A percentile compares a stretch with the other conserved stretches of the same genome.
phyloP scores from a whole-genome alignment of 2,329 filamentous ascomycete species.

The Colletotrichum navitas region DNA sequence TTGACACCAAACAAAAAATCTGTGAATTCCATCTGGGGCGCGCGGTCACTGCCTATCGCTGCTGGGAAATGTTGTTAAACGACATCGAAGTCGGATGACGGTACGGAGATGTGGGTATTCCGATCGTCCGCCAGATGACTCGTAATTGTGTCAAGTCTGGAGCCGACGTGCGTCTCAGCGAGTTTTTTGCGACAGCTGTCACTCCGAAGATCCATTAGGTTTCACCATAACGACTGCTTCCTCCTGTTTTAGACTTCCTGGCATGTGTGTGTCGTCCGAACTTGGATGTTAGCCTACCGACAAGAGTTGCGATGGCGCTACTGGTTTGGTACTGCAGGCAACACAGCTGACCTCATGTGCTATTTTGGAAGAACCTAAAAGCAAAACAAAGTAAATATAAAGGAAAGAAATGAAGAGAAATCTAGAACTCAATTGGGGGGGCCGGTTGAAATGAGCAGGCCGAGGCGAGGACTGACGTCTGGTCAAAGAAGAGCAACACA shows the following conservation, averaged over 20 bases:
- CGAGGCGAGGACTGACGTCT: background rate
- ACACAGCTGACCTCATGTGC: background rate
- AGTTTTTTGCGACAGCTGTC: conserved; percentile 24
- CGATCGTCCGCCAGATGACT: conserved; percentile 9
- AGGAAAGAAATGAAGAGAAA: too few species aligned
- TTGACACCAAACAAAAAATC: background rate
- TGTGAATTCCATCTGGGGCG: background rate
- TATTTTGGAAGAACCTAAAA: background rate
- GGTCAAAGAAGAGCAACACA: background rate
- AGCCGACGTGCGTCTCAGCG: conserved; percentile 31
- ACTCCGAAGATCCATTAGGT: conserved; percentile 22
- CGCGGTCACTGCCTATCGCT: background rate
- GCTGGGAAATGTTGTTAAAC: background rate
- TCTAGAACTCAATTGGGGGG: too few species aligned
- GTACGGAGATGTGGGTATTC: background rate
- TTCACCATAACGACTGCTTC: conserved; percentile 9
- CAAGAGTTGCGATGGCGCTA: background rate
- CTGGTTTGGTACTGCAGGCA: background rate
- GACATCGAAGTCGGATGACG: too few species aligned
- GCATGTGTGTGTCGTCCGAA: conserved; percentile 25
- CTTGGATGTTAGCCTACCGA: background rate
- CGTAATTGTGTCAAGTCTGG: conserved; percentile 28
- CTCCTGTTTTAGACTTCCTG: conserved; percentile 4
- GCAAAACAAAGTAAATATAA: too few species aligned
- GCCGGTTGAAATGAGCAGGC: background rate